Evolutionary conservation across 805 yeast genomes (phyloP).

Genomic region (Cyberlindnera xishuangbannaensis): DNA sequence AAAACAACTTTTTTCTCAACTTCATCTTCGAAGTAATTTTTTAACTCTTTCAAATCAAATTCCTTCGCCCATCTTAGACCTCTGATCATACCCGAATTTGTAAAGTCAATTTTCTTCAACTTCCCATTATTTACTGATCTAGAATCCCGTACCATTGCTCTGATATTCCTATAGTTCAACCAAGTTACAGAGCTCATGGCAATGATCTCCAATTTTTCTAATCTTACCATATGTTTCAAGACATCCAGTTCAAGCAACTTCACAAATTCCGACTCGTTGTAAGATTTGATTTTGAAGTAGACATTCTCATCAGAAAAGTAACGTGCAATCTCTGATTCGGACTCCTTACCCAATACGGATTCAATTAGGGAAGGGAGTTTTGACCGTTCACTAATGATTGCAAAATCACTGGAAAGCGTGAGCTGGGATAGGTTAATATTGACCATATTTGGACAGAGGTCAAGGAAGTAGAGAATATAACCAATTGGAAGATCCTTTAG

Average conservation of each 20-base stretch:
- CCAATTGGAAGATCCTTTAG: constrained; percentile 81
- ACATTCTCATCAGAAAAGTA: constrained; percentile 21
- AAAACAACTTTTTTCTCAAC: constrained; percentile 11
- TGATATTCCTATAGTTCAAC: constrained; percentile 36
- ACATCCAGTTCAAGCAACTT: constrained; percentile 22
- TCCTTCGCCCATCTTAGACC: constrained; percentile 37
- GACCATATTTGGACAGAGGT: constrained; percentile 57
- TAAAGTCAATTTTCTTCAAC: constrained; percentile 31
- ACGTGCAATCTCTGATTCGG: background rate
- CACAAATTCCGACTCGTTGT: constrained; percentile 12
- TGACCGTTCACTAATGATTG: constrained; percentile 27
- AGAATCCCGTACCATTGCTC: constrained; percentile 24
- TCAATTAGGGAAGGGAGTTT: constrained; percentile 20
- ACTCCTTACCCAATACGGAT: constrained; percentile 12
- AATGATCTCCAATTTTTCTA: constrained; percentile 31
- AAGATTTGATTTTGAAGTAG: constrained; percentile 14
- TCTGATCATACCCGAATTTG: constrained; percentile 38
- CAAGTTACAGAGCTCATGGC: constrained; percentile 40
- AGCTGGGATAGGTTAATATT: constrained; percentile 54
- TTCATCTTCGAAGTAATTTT: constrained; percentile 15
- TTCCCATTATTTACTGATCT: constrained; percentile 13
- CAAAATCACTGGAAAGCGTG: constrained; percentile 63
- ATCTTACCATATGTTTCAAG: constrained; percentile 24
- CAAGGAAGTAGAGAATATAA: constrained; percentile 58
- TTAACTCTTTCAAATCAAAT: constrained; percentile 13